These are phyloP conservation scores for Diaporthe sp. DNA, from an alignment of 2,329 filamentous ascomycete species.

Conservation along the genomic window DNA sequence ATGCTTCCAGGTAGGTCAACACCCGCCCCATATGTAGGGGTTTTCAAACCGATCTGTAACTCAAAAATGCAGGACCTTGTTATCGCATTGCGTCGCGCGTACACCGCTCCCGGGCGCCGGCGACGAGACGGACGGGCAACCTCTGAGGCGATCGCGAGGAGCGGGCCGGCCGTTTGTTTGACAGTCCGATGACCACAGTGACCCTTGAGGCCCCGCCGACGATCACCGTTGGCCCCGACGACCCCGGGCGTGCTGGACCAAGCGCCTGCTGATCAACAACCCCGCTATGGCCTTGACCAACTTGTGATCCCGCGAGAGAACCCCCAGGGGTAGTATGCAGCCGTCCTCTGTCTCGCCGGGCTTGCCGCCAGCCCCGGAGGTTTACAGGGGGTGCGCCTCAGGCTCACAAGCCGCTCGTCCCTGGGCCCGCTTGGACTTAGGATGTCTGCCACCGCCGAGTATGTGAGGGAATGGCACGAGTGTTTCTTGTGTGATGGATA, in stretches of 20 bases:
- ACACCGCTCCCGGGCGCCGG: background rate
- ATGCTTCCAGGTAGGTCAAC: background rate
- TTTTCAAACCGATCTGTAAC: rapidly evolving
- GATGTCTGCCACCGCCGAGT: background rate
- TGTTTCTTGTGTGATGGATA: background rate
- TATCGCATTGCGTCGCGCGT: too few relatives aligned
- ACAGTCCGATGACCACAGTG: background rate
- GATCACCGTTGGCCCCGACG: slow-evolving; percentile 16
- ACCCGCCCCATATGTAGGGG: too few relatives aligned
- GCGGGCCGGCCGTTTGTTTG: background rate
- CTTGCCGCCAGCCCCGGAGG: slow-evolving; percentile 13
- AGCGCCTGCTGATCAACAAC: slow-evolving; percentile 4
- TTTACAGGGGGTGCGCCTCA: background rate
- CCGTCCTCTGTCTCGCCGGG: background rate
- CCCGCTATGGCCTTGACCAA: slow-evolving; percentile 21
- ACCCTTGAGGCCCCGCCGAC: background rate
- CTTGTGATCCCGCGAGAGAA: background rate
- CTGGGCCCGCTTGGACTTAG: background rate
- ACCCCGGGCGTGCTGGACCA: slow-evolving; percentile 12
- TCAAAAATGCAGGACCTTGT: background rate
- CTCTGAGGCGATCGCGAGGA: slow-evolving; percentile 7
- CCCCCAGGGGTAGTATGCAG: background rate
- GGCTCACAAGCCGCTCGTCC: too few relatives aligned
- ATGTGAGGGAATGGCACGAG: too few relatives aligned
- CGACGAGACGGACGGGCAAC: background rate